phyloP scores from a whole-genome alignment of 805 yeast species.

The Brettanomyces anomalus region DNA sequence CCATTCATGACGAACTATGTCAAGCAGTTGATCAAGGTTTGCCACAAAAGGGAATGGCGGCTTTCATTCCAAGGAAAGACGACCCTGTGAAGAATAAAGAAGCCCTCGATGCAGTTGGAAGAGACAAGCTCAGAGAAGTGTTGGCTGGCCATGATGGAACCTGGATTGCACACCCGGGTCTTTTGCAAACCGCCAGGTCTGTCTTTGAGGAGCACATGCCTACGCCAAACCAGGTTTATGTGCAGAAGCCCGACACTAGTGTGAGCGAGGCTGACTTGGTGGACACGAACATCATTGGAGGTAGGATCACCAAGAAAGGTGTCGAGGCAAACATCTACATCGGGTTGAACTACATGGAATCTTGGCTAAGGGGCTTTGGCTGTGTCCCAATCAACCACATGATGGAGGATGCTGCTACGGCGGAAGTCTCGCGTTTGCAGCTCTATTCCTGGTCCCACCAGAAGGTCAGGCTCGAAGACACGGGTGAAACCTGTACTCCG shows the following conservation, averaged over 20 bases:
- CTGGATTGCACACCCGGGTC: constrained; percentile 85
- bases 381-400: constrained; percentile 79
- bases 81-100: constrained; percentile 53
- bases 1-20: constrained; percentile 79
- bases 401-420: constrained; percentile 90
- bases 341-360: constrained; percentile 75
- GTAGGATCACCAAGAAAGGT: constrained; percentile 60
- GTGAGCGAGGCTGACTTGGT: constrained; percentile 50
- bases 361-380: constrained; percentile 78
- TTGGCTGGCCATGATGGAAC: constrained; percentile 79
- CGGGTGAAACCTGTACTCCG: constrained; percentile 49
- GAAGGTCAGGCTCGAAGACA: constrained; percentile 48
- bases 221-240: constrained; percentile 66
- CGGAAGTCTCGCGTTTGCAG: constrained; percentile 79
- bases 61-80: constrained; percentile 72
- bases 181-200: constrained; percentile 62
- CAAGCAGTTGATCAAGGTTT: constrained; percentile 58
- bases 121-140: constrained; percentile 71
- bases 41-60: constrained; percentile 87
- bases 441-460: constrained; percentile 80
- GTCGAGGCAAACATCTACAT: constrained; percentile 64
- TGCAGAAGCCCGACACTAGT: constrained; percentile 30
- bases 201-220: constrained; percentile 73
- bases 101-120: constrained; percentile 66
- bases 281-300: constrained; percentile 55